phyloP scores from a whole-genome alignment of 164 flowering plant genomes.

The Piper longum region DNA sequence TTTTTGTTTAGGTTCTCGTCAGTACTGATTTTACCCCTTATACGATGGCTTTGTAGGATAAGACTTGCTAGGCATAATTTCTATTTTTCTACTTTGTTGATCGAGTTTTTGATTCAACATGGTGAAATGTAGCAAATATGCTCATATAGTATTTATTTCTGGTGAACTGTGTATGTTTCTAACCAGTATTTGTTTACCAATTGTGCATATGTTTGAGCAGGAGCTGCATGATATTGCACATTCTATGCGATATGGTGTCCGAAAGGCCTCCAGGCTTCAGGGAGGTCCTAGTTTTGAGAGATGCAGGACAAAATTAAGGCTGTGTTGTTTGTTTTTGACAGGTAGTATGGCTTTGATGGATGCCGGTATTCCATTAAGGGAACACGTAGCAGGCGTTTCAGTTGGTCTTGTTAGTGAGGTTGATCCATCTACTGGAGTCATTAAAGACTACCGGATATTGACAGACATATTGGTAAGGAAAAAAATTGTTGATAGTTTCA shows the following conservation, averaged over 20 bases:
- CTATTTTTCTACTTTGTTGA: no score
- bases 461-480: conserved; percentile 86
- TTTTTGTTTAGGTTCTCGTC: no score
- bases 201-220: no score
- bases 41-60: no score
- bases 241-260: not conserved
- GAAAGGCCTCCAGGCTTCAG: not conserved
- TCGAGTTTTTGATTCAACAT: no score
- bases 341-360: conserved; percentile 99
- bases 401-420: conserved; percentile 87
- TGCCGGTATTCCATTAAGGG: conserved; percentile 85
- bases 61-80: no score
- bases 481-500: not conserved
- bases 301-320: not conserved
- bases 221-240: no score
- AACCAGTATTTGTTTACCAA: no score
- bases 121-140: no score
- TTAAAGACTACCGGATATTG: conserved; percentile 66
- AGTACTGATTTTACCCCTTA: no score
- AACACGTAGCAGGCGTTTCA: conserved; percentile 94
- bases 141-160: no score
- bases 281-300: not conserved
- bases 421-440: conserved; percentile 60
- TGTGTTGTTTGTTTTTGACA: conserved; percentile 10
- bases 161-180: no score